A percentile compares a stretch with the other conserved stretches of the same genome.
phyloP scores from a whole-genome alignment of 2,329 filamentous ascomycete genomes.

The Sclerotinia glacialis region DNA sequence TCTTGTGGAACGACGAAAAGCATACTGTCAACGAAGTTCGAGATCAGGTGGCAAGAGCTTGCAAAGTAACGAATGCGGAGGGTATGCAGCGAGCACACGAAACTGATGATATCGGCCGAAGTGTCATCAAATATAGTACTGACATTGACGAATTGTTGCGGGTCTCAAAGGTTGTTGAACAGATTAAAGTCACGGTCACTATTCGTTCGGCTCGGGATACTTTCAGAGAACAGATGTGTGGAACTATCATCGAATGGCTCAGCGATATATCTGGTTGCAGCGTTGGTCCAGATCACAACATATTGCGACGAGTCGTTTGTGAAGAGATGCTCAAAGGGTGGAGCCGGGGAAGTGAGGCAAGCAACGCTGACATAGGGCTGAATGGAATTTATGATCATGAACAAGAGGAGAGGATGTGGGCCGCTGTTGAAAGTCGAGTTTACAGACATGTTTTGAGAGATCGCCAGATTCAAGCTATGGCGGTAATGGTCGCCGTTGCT shows the following conservation, averaged over 20 bases:
- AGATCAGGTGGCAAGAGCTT: slow-evolving; percentile 87
- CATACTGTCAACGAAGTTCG: slow-evolving; percentile 90
- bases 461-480: slow-evolving; percentile 27
- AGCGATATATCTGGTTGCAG: slow-evolving; percentile 87
- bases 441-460: slow-evolving; percentile 28
- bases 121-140: slow-evolving; percentile 72
- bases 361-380: slow-evolving; percentile 73
- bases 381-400: slow-evolving; percentile 82
- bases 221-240: slow-evolving; percentile 97
- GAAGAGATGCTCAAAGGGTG: slow-evolving; percentile 88
- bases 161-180: slow-evolving; percentile 84
- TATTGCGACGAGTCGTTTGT: slow-evolving; percentile 79
- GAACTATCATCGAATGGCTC: slow-evolving; percentile 95
- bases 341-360: slow-evolving; percentile 79
- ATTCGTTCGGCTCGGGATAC: slow-evolving; percentile 91
- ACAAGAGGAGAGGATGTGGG: slow-evolving; percentile 38
- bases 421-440: slow-evolving; percentile 30
- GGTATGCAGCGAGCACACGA: slow-evolving; percentile 77
- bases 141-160: slow-evolving; percentile 70
- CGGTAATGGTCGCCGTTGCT: slow-evolving; percentile 28
- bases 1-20: slow-evolving; percentile 98
- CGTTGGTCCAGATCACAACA: slow-evolving; percentile 73
- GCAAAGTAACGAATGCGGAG: slow-evolving; percentile 66
- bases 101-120: slow-evolving; percentile 83
- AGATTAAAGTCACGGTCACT: slow-evolving; percentile 94